Base-by-base conservation (phyloP, 164 flowering plant species). In the Vitis rotundifolia region DNA sequence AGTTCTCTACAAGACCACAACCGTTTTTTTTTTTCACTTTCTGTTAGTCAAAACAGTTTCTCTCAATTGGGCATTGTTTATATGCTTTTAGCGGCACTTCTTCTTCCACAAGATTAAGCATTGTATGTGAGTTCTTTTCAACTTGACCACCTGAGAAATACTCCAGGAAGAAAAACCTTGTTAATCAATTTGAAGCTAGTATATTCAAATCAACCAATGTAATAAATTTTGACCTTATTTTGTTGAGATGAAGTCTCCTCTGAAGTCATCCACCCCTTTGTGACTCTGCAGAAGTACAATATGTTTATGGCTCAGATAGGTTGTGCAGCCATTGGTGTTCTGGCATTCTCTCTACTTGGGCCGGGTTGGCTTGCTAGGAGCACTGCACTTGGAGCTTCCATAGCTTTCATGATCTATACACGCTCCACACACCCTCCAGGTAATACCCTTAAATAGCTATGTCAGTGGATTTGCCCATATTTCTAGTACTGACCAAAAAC, bases 221-320 rank as follows among this genome's bases (percentile, higher is more conserved):
- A 3, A 37, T 3, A 37, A 3, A 37, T 6, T 37, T 37, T 37
- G 7, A 37, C 44, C 44, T 37, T 6, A 37, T 37, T 37, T 3
- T 37, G 44, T 3, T 37, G 44, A 37, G 44, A 37, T 37, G 44
- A 37, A 6, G 7, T 3, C 14, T 18, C 59, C 7, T 18, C n/a
- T 16, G 19, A 22, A 57, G 26, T 16, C 59, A 57, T 11, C 26
- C 9, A 13, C 47, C 37, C 60, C 28, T 29, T 15, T 63, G n/a
- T 18, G 29, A 64, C 49, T 18, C 14, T 77, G 85, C 93, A 95
- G 98, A 95, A 91, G 71, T 91, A 91, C 92, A 92, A 92, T 71
- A 82, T 92, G 86, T 95, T 92, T 80, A 73, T 90, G 85, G 87
- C 96, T n/a, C 99, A 92, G 71, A 91, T 95, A 0, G 96, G 97